Conservation (phyloP, 495 filamentous ascomycete species). For the Cercophora samala region DNA sequence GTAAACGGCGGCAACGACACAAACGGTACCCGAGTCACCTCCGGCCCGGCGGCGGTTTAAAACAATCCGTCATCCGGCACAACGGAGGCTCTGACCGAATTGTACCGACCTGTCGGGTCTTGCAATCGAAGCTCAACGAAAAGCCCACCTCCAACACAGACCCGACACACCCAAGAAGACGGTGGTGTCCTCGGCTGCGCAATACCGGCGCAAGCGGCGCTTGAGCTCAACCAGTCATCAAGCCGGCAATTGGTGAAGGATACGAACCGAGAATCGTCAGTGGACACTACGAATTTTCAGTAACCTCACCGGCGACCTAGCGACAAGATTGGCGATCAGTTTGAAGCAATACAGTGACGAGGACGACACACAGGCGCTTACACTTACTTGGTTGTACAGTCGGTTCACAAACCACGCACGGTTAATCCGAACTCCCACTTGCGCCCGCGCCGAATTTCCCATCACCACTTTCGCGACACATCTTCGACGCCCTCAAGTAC, state of each 20-base stretch:
- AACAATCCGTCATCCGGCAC: neutral
- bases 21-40: neutral
- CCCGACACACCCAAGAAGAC: neutral
- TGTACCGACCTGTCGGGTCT: neutral
- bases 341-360: neutral
- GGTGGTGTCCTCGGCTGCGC: neutral
- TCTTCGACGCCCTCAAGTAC: neutral
- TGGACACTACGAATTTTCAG: neutral
- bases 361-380: neutral
- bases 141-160: neutral
- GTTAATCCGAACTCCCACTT: neutral
- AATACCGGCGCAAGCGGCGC: conserved; percentile 1
- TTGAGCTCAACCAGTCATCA: neutral
- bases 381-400: neutral
- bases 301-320: neutral
- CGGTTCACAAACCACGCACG: neutral
- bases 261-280: neutral
- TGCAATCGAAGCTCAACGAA: neutral
- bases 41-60: neutral
- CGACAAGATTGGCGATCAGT: neutral
- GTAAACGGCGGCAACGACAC: neutral
- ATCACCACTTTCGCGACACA: neutral
- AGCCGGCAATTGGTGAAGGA: neutral
- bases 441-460: neutral
- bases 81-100: neutral